Conservation (phyloP, 2,329 filamentous ascomycete species). For the Bretziella fagacearum region DNA sequence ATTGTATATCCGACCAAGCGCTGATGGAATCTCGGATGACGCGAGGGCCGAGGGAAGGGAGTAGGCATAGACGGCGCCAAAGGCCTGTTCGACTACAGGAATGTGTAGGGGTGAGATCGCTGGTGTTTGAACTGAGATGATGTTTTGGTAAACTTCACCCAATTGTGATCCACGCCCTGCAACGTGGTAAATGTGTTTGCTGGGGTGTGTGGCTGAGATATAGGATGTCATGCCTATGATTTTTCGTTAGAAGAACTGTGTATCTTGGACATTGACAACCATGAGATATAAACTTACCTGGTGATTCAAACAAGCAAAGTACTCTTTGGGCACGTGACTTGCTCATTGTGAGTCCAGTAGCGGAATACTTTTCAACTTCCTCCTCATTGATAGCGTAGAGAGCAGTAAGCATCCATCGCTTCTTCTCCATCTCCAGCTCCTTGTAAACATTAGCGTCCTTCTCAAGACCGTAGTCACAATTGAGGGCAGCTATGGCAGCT, state of each 20-base stretch:
- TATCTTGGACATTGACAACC: neutral
- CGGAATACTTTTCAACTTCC: neutral
- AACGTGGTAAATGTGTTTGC: slow-evolving; percentile 30
- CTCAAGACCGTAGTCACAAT: slow-evolving; percentile 30
- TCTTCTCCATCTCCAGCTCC: slow-evolving; percentile 37
- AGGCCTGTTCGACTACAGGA: slow-evolving; percentile 27
- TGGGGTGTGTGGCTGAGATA: slow-evolving; percentile 28
- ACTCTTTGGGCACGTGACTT: slow-evolving; percentile 17
- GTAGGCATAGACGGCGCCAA: slow-evolving; percentile 35
- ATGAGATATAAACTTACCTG: slow-evolving; percentile 23
- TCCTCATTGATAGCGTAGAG: slow-evolving; percentile 28
- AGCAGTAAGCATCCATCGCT: slow-evolving; percentile 44
- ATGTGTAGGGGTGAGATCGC: slow-evolving; percentile 23
- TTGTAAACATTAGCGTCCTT: slow-evolving; percentile 31
- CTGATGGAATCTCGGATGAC: slow-evolving; percentile 36
- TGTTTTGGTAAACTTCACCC: slow-evolving; percentile 22
- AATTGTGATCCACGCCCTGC: slow-evolving; percentile 19
- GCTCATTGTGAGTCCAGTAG: slow-evolving; percentile 3
- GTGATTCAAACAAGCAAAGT: slow-evolving; percentile 34
- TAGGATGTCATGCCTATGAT: slow-evolving; percentile 33
- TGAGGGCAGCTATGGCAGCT: slow-evolving; percentile 37
- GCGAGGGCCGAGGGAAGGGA: slow-evolving; percentile 39
- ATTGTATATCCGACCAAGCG: slow-evolving; percentile 40
- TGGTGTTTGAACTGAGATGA: slow-evolving; percentile 25
- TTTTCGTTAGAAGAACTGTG: neutral